Conservation (phyloP, 257 asterid species). For the Haberlea rhodopensis region DNA sequence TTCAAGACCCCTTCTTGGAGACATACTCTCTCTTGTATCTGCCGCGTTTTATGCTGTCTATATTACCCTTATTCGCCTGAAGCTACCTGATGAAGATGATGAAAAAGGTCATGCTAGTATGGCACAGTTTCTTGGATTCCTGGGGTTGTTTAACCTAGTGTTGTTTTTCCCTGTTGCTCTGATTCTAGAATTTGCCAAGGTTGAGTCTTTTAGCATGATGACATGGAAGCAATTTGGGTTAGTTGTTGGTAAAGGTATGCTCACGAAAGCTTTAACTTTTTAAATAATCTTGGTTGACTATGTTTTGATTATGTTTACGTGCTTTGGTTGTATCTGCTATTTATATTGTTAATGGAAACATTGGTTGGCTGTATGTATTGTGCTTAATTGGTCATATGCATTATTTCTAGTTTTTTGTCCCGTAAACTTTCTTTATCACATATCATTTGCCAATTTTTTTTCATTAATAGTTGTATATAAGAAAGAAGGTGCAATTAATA, state of each 20-base stretch:
- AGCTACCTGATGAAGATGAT: conserved; percentile 83
- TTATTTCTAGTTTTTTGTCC: background rate
- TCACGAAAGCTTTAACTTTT: background rate
- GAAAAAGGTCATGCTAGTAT: conserved; percentile 62
- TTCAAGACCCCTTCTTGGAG: conserved; percentile 73
- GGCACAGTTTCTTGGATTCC: conserved; percentile 94
- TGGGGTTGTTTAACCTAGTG: conserved; percentile 81
- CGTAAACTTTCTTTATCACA: background rate
- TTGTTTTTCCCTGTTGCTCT: conserved; percentile 75
- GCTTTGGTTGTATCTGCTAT: conserved; percentile 3
- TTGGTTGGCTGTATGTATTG: background rate
- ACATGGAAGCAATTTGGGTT: conserved; percentile 69
- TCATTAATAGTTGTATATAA: background rate
- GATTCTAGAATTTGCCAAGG: conserved; percentile 48
- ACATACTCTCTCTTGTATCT: conserved; percentile 65
- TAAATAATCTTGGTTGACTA: background rate
- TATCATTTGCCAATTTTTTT: background rate
- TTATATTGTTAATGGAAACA: conserved; percentile 1
- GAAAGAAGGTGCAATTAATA: background rate
- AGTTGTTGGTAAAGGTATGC: conserved; percentile 88
- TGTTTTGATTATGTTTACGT: conserved; percentile 1
- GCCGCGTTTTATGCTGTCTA: conserved; percentile 82
- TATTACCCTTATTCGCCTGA: conserved; percentile 76
- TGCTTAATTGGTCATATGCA: conserved; percentile 1
- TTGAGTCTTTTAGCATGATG: conserved; percentile 54